Evolutionary conservation across 306 rosid species (phyloP).

Genomic region (Vigna mungo): DNA sequence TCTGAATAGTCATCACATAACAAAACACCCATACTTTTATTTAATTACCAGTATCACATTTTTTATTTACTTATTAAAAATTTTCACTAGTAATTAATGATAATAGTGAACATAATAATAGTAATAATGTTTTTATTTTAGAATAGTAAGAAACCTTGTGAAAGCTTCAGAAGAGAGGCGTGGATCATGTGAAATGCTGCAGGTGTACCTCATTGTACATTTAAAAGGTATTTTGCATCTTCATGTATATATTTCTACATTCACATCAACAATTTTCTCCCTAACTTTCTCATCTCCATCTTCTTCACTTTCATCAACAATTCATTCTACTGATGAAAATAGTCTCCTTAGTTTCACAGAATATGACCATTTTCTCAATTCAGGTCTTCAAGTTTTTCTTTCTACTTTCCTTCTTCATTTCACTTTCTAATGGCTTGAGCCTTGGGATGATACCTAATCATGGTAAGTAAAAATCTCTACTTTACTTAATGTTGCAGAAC

Average conservation of each 20-base stretch:
- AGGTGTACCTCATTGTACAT: constrained; percentile 57
- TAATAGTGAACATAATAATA: not conserved
- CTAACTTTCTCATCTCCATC: not conserved
- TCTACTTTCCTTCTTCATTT: constrained; percentile 50
- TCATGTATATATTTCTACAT: constrained; percentile 22
- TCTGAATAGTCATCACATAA: too few relatives aligned
- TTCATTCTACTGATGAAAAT: constrained; percentile 23
- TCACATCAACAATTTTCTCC: not conserved
- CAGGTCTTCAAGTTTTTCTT: constrained; percentile 43
- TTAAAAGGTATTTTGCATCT: constrained; percentile 48
- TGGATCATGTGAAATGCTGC: constrained; percentile 78
- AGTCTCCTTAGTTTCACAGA: not conserved
- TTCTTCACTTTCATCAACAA: not conserved
- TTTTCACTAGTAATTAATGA: too few relatives aligned
- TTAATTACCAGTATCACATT: too few relatives aligned
- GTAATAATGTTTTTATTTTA: constrained; percentile 13
- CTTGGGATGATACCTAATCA: constrained; percentile 44
- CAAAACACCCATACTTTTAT: too few relatives aligned
- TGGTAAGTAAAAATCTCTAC: constrained; percentile 40
- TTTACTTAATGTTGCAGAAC: not conserved
- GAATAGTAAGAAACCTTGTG: constrained; percentile 62
- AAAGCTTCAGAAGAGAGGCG: constrained; percentile 62
- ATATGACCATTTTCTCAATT: constrained; percentile 53
- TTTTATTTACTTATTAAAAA: too few relatives aligned
- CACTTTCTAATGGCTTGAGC: constrained; percentile 43